phyloP scores from a whole-genome alignment of 2,329 filamentous ascomycete genomes.

The Tetracladium maxilliforme region DNA sequence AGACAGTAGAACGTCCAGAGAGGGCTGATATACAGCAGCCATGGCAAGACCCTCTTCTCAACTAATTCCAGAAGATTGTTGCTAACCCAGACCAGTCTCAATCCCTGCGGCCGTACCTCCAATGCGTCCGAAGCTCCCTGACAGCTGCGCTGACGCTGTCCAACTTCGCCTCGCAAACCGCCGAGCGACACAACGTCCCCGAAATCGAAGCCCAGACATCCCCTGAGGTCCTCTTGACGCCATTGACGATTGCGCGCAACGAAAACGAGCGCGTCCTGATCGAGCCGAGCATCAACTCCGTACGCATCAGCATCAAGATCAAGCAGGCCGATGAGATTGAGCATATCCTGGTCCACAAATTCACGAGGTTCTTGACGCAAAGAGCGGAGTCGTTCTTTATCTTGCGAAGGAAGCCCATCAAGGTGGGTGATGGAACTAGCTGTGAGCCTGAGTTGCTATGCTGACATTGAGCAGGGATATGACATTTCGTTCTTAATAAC shows the following conservation, averaged over 20 bases:
- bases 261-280: constrained; percentile 95
- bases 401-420: constrained; percentile 83
- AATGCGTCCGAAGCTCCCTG: constrained; percentile 87
- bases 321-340: constrained; percentile 99
- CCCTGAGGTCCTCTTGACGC: constrained; percentile 86
- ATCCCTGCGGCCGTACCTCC: constrained; percentile 91
- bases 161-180: constrained; percentile 94
- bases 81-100: constrained; percentile 49
- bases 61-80: no score
- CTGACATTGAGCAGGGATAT: constrained; percentile 51
- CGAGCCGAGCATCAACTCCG: constrained; percentile 92
- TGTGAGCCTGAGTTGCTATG: constrained; percentile 4
- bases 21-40: constrained; percentile 1
- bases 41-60: no score
- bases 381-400: constrained; percentile 96
- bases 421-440: constrained; percentile 35
- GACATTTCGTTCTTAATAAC: constrained; percentile 98
- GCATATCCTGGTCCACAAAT: constrained; percentile 95
- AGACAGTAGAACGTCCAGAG: no score
- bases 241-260: constrained; percentile 81
- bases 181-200: constrained; percentile 94
- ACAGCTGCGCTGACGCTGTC: constrained; percentile 87
- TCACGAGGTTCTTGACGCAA: constrained; percentile 91
- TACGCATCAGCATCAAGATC: constrained; percentile 95
- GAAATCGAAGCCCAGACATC: constrained; percentile 90